A percentile compares a stretch with the other conserved stretches of the same genome.
phyloP scores from a whole-genome alignment of 2,329 filamentous ascomycete species.

The Aspergillus ochraceoroseus region DNA sequence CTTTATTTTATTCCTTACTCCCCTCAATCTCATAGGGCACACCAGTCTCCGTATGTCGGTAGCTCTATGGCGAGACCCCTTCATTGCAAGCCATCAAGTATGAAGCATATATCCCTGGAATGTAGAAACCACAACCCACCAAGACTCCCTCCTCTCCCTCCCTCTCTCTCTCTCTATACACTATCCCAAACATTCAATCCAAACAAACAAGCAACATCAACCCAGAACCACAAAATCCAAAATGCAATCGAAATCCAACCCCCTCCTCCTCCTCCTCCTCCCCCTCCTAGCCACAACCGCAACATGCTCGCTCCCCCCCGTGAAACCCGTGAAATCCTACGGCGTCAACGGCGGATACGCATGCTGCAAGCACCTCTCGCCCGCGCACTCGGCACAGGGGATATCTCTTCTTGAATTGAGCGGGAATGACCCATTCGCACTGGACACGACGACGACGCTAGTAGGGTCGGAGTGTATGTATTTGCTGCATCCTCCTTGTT shows the following conservation, averaged over 20 bases:
- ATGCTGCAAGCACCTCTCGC: conserved; percentile 1
- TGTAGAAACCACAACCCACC: no score
- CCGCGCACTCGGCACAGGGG: not conserved
- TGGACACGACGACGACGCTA: not conserved
- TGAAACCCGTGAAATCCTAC: conserved; percentile 1
- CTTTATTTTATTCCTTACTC: no score
- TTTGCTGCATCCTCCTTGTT: not conserved
- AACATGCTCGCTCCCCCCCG: not conserved
- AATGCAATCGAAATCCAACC: not conserved
- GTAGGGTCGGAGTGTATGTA: not conserved
- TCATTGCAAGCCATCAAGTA: no score
- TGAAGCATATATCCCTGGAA: no score
- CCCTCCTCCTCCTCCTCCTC: not conserved
- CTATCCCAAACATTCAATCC: no score
- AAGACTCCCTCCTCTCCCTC: no score
- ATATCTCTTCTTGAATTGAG: not conserved
- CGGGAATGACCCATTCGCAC: not conserved
- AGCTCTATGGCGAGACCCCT: no score
- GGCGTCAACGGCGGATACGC: not conserved
- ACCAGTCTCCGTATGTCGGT: no score
- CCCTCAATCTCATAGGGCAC: no score
- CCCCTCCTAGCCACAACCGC: not conserved
- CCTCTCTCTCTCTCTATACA: no score
- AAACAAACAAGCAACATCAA: no score
- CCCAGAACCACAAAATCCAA: not conserved